Evolutionary conservation across 2,329 filamentous ascomycete species (phyloP), one percentile per base, ranked within the genome.

Genomic region (Nothophoma quercina): DNA sequence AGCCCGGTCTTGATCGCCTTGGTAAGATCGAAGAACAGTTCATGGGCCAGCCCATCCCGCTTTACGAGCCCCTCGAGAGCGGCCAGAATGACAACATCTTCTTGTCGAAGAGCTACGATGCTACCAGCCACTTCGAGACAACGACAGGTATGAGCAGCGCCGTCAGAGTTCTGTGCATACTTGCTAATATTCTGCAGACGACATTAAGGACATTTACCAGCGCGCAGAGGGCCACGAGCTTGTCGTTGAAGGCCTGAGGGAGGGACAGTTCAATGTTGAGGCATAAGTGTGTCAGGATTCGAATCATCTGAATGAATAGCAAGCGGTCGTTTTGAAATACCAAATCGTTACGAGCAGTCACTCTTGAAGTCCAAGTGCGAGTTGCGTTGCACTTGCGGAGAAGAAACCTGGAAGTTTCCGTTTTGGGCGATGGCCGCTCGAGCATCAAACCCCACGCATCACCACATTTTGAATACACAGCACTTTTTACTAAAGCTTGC

Each of bases 51-150:
- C 91, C 95, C 15, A 96, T 97, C 63, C 93, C 95, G 45, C 84
- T 99, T 56, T 98, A 97, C 77, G 92, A 96, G 78, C 96, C 95
- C 18, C 75, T 93, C 40, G 89, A 91, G 70, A 85, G 88, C 70
- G 95, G 95, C 59, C 82, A 80, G 64, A 89, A 87, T 65, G 93
- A 97, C 81, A 93, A 93, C 77, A 88, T 99, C 76, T 99, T 92
- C 81, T 92, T 99, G 74, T 96, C 92, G 70, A 97, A 96, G 87
- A 96, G 91, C 81, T 99, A 99, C 78, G 96, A 99, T 71, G 91
- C 96, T 45, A 96, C 90, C 60, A 96, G 90, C 75, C 95, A 99
- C 83, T 99, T 99, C 71, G 95, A 99, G 85, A 97, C 91, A 28
- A 88, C 85, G 23, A 89, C 86, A 46, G 81, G 83, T 85, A 77